These are phyloP conservation scores for Diaporthe ilicicola DNA, from an alignment of 2,329 filamentous ascomycete genomes.

Conservation along the genomic window DNA sequence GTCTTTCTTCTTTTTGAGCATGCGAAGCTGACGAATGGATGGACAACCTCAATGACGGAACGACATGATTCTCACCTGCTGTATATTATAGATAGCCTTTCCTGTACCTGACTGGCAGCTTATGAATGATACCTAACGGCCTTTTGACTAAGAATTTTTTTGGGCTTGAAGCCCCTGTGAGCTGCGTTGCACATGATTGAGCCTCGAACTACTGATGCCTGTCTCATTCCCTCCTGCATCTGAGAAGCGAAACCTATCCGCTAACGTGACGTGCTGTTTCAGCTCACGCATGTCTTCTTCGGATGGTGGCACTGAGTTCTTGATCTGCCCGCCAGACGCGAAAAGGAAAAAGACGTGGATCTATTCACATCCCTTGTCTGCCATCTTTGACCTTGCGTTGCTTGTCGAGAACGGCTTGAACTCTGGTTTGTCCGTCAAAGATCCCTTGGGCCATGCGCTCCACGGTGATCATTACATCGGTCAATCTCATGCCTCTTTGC, in stretches of 20 bases:
- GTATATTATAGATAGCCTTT: constrained; percentile 26
- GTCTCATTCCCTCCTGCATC: not conserved
- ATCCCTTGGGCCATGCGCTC: not conserved
- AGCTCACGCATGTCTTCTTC: not conserved
- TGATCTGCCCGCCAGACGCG: not conserved
- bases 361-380: not conserved
- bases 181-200: not conserved
- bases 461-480: not conserved
- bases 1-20: not conserved
- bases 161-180: too few species aligned
- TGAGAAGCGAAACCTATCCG: not conserved
- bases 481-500: not conserved
- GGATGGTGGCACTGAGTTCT: not conserved
- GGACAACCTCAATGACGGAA: constrained; percentile 2
- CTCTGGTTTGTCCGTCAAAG: not conserved
- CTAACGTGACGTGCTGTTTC: not conserved
- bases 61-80: constrained; percentile 22
- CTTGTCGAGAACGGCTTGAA: not conserved
- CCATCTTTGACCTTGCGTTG: not conserved
- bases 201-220: not conserved
- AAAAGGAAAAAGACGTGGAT: too few species aligned
- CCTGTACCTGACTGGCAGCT: constrained; percentile 16
- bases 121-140: constrained; percentile 27
- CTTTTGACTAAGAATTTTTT: not conserved
- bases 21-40: not conserved